These are phyloP conservation scores for Mycena rebaudengoi DNA, from an alignment of 768 basidiomycete genomes.

Conservation along the genomic window DNA sequence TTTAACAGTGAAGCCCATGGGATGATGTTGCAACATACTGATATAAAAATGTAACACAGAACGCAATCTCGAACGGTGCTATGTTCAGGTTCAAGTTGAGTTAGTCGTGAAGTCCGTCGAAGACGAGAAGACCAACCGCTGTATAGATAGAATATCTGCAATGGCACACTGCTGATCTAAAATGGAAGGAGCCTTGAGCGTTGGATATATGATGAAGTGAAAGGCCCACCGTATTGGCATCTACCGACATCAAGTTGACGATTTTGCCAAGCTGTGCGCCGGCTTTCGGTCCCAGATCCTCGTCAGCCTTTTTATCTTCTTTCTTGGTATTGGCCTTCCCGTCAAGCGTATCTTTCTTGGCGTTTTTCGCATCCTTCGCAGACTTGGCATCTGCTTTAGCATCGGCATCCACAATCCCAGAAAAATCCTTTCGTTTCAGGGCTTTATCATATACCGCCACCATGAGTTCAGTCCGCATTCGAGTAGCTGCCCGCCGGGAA, in stretches of 20 bases:
- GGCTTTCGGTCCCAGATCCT: conserved; percentile 60
- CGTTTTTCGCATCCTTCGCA: conserved; percentile 47
- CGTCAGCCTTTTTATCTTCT: conserved; percentile 12
- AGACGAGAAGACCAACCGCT: too few species aligned
- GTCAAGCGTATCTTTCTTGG: conserved; percentile 50
- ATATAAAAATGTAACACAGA: not conserved
- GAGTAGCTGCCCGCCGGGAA: conserved; percentile 72
- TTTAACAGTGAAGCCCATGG: too few species aligned
- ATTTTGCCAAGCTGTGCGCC: conserved; percentile 91
- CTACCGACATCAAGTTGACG: conserved; percentile 86
- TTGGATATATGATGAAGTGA: too few species aligned
- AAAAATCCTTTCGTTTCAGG: conserved; percentile 83
- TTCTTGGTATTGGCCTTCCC: conserved; percentile 21
- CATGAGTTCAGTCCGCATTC: conserved; percentile 83
- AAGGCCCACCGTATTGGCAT: conserved; percentile 61
- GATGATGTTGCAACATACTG: too few species aligned
- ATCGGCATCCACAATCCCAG: conserved; percentile 65
- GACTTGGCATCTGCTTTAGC: conserved; percentile 42
- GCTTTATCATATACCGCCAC: conserved; percentile 90
- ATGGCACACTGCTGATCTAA: too few species aligned
- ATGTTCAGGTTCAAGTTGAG: not conserved
- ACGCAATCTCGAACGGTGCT: not conserved
- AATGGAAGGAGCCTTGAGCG: too few species aligned
- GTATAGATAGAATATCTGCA: too few species aligned
- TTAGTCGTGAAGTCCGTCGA: not conserved